Evolutionary conservation across 805 yeast species (phyloP), one percentile per base, ranked within the genome.

Genomic region (Yarrowia yakushimensis): DNA sequence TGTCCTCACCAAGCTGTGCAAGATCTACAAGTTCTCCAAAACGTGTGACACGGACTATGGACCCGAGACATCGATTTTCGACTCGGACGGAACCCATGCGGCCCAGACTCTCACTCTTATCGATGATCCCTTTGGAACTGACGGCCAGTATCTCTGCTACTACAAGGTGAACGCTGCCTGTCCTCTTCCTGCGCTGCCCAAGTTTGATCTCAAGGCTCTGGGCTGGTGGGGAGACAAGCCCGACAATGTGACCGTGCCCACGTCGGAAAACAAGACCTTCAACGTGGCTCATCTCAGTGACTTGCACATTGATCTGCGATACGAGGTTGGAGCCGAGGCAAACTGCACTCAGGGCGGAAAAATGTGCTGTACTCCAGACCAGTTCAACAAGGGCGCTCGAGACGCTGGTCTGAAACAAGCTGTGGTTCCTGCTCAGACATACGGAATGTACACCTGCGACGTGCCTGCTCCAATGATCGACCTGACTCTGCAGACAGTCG

Each of bases 231-330:
- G 82, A 2, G 70, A 68, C 30, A 79, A 76, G 66, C 82, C 71
- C 63, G 75, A 64, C 66, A 76, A 57, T 28, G 18, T 57, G 2
- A 20, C 37, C 2, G 22, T 48, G 25, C 66, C 68, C 10, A 31
- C 41, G 23, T 57, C 45, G 4, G 55, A 63, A 12, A 70, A 69
- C 63, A 75, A 78, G 63, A 75, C 78, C 2, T 82, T 85, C 71
- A 82, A 84, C 65, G 90, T 85, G 5, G 75, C 86, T 64, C 92
- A 86, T 67, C 68, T 86, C 27, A 79, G 86, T 20, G 91, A 86
- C 69, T 82, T 85, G 71, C 90, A 86, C 71, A 72, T 84, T 52
- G 82, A 85, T 69, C 71, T 81, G 63, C 81, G 71, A 63, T 79
- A 72, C 72, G 78, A 73, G 65, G 80, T 71, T 63, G 81, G 76